A percentile compares a stretch with the other conserved stretches of the same genome.
Evolutionary conservation across 768 basidiomycete genomes (phyloP).

Genomic region (Leccinum disarticulatum): DNA sequence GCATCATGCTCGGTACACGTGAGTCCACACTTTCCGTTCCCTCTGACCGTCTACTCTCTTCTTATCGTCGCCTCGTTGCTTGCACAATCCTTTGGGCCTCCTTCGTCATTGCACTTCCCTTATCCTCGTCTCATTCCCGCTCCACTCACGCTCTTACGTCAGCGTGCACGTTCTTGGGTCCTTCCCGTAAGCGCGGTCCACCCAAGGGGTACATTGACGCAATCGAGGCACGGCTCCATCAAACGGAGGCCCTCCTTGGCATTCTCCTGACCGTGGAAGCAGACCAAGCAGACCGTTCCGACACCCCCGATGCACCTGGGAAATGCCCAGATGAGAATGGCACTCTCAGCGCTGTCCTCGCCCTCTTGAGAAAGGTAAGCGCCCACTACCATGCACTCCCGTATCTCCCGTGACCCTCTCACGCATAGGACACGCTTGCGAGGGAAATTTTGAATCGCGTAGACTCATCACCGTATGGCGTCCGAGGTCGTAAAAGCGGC

Average conservation of each 20-base stretch:
- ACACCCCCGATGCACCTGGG: slow-evolving; percentile 36
- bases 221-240: slow-evolving; percentile 87
- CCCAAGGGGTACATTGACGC: slow-evolving; percentile 96
- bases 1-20: slow-evolving; percentile 72
- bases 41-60: slow-evolving; percentile 10
- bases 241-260: slow-evolving; percentile 87
- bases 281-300: slow-evolving; percentile 17
- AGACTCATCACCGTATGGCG: slow-evolving; percentile 78
- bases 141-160: slow-evolving; percentile 9
- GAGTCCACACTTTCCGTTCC: slow-evolving; percentile 26
- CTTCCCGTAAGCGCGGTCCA: slow-evolving; percentile 80
- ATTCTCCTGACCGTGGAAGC: slow-evolving; percentile 60
- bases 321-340: slow-evolving; percentile 16
- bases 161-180: slow-evolving; percentile 80
- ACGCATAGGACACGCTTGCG: slow-evolving; percentile 68
- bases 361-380: slow-evolving; percentile 52
- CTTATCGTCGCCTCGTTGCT: slow-evolving; percentile 6
- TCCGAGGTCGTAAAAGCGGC: slow-evolving; percentile 60
- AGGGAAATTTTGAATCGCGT: slow-evolving; percentile 79
- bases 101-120: slow-evolving; percentile 8
- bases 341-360: slow-evolving; percentile 37
- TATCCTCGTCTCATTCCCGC: slow-evolving; percentile 3
- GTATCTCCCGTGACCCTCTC: slow-evolving; percentile 4
- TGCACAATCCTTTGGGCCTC: neutral
- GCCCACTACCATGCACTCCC: neutral